These are phyloP conservation scores for Glycine tomentella DNA, from an alignment of 306 rosid species.

Conservation along the genomic window DNA sequence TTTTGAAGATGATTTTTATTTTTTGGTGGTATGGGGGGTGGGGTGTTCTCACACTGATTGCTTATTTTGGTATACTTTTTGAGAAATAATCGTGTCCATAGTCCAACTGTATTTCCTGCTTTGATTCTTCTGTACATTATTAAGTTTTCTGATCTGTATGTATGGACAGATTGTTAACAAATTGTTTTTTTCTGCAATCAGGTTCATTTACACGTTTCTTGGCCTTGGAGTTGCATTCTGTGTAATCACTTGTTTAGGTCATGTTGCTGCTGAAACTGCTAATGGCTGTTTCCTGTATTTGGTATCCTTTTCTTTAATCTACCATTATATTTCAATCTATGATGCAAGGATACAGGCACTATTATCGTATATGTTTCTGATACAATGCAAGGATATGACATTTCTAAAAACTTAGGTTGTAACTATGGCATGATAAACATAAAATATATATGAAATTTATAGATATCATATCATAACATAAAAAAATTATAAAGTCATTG, in stretches of 20 bases:
- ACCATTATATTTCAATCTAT: not conserved
- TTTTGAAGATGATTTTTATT: conserved; percentile 3
- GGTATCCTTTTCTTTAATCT: conserved; percentile 65
- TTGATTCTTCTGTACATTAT: not conserved
- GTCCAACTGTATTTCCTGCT: not conserved
- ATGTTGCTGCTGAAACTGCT: conserved; percentile 80
- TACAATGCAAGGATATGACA: not conserved
- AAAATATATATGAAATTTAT: not conserved
- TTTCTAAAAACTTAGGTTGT: conserved; percentile 17
- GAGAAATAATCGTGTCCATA: not conserved
- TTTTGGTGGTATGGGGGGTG: not conserved
- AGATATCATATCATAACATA: conserved; percentile 17
- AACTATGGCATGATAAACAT: not conserved
- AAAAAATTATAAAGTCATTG: not conserved
- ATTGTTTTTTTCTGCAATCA: conserved; percentile 43
- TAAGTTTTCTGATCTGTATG: not conserved
- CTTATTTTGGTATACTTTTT: not conserved
- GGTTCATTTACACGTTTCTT: conserved; percentile 82
- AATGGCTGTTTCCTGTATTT: conserved; percentile 84
- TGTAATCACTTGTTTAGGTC: conserved; percentile 79
- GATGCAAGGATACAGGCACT: not conserved
- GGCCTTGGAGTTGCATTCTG: conserved; percentile 72
- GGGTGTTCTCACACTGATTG: not conserved
- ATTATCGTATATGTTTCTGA: not conserved
- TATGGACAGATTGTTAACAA: conserved; percentile 17